Percentiles rank a stretch among this genome's conserved stretches.
Evolutionary conservation across 148 eudicot species (phyloP).

Genomic region (Agrostemma githago): DNA sequence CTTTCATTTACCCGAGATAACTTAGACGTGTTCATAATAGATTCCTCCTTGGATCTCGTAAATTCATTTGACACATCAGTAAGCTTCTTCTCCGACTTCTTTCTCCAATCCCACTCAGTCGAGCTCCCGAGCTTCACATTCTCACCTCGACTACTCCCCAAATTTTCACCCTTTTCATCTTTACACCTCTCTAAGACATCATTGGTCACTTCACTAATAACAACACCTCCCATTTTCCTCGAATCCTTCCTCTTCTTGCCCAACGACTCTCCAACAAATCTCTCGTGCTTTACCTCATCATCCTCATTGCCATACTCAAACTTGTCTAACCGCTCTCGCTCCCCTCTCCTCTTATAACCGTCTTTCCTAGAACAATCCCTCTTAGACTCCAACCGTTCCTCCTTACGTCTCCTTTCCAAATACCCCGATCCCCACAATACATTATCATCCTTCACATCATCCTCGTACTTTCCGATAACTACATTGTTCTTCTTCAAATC

Average conservation of each 20-base stretch:
- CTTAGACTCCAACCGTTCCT: conserved; percentile 26
- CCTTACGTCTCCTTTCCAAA: conserved; percentile 21
- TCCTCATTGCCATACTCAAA: conserved; percentile 41
- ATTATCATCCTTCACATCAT: conserved; percentile 25
- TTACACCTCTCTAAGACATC: conserved; percentile 28
- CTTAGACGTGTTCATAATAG: conserved; percentile 23
- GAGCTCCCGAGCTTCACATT: conserved; percentile 25
- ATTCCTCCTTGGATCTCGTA: conserved; percentile 24
- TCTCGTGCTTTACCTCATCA: conserved; percentile 30
- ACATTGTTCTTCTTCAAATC: conserved; percentile 31
- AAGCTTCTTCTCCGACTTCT: conserved; percentile 77
- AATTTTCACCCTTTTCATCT: conserved; percentile 21
- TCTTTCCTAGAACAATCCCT: conserved; percentile 27
- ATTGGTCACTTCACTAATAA: conserved; percentile 26
- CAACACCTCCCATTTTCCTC: conserved; percentile 33
- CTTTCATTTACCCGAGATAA: conserved; percentile 25
- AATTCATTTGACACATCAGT: conserved; percentile 40
- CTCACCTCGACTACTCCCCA: conserved; percentile 25
- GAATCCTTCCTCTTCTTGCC: conserved; percentile 27
- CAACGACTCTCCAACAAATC: conserved; percentile 34
- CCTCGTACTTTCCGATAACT: conserved; percentile 17
- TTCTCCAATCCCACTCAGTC: conserved; percentile 56
- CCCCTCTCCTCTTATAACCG: conserved; percentile 32
- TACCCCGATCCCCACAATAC: conserved; percentile 11
- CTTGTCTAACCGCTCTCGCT: conserved; percentile 41